Evolutionary conservation across 2,329 filamentous ascomycete genomes (phyloP).

Genomic region (Fusarium tjaetaba): DNA sequence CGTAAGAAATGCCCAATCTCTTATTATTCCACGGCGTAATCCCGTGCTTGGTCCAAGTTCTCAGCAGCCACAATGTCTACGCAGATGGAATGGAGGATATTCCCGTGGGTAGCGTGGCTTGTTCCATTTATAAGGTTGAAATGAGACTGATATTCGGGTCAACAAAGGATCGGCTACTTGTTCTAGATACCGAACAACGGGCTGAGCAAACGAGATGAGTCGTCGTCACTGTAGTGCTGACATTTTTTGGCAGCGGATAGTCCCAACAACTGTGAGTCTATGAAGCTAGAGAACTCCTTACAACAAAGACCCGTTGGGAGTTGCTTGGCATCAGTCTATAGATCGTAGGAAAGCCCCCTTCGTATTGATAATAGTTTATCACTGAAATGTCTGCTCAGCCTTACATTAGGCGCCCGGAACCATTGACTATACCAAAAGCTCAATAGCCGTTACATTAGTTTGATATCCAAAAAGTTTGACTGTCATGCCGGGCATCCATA

Average conservation of each 20-base stretch:
- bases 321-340: background rate
- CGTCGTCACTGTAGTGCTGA: background rate
- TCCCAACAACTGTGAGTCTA: background rate
- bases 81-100: background rate
- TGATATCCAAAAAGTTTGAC: background rate
- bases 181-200: background rate
- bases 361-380: background rate
- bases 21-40: slow-evolving; percentile 1
- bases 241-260: background rate
- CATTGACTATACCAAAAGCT: background rate
- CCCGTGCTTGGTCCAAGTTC: slow-evolving; percentile 9
- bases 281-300: background rate
- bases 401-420: background rate
- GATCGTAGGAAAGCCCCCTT: background rate
- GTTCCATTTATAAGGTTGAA: background rate
- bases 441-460: background rate
- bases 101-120: slow-evolving; percentile 9
- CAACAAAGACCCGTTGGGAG: background rate
- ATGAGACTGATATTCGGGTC: slow-evolving; percentile 26
- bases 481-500: slow-evolving; percentile 22
- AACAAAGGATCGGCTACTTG: slow-evolving; percentile 3
- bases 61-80: slow-evolving; percentile 14
- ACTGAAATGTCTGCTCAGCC: slow-evolving; percentile 3
- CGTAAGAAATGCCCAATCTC: slow-evolving; percentile 15
- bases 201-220: background rate